Percentiles rank a stretch among this genome's conserved stretches.
Conservation (phyloP, 192 early-diverging fungal genomes). For the Umbelopsis sp. region DNA sequence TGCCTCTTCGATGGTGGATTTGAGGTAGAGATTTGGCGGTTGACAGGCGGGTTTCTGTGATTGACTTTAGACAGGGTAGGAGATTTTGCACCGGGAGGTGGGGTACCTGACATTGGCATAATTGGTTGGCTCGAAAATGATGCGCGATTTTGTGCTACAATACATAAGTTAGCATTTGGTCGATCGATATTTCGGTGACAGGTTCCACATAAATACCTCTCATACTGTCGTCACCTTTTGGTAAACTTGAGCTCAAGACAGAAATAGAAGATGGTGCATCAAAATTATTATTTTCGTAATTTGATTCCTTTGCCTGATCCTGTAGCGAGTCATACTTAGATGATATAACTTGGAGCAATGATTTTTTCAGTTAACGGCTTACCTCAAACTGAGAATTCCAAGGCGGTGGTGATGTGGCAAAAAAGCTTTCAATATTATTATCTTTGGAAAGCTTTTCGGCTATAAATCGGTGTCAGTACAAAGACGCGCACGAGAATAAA, state of each 20-base stretch:
- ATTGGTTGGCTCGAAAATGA: constrained; percentile 17
- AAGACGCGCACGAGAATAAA: too few relatives aligned
- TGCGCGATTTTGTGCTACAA: constrained; percentile 8
- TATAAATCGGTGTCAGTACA: not conserved
- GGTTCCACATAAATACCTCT: constrained; percentile 22
- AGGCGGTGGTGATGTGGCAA: constrained; percentile 70
- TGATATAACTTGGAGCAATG: not conserved
- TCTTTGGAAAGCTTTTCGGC: constrained; percentile 33
- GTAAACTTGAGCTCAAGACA: constrained; percentile 62
- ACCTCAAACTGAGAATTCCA: constrained; percentile 60
- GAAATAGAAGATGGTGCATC: constrained; percentile 50
- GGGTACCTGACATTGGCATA: constrained; percentile 24
- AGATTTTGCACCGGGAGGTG: constrained; percentile 29
- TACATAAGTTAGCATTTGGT: not conserved
- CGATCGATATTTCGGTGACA: not conserved
- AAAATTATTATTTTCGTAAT: not conserved
- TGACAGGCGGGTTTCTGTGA: not conserved
- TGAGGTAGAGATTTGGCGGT: constrained; percentile 25
- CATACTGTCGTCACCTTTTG: constrained; percentile 35
- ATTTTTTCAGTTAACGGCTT: too few relatives aligned
- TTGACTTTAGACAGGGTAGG: constrained; percentile 27
- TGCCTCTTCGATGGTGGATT: constrained; percentile 24
- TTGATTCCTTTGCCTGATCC: constrained; percentile 4
- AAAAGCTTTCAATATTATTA: constrained; percentile 63
- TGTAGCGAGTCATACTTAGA: not conserved